Evolutionary conservation across 495 filamentous ascomycete genomes (phyloP).

Genomic region (Margaritispora aquatica): DNA sequence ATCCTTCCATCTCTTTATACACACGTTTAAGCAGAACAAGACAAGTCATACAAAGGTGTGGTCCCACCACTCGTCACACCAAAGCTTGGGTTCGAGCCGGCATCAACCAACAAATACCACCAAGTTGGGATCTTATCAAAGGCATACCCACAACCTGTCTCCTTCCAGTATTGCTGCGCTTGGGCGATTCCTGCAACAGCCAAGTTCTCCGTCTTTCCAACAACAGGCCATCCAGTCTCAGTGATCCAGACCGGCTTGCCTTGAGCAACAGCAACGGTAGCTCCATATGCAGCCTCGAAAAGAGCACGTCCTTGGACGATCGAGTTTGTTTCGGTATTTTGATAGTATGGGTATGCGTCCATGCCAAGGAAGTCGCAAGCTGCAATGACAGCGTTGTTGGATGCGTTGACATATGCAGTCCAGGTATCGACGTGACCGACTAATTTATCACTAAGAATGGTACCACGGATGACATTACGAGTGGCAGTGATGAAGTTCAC

Average conservation of each 20-base stretch:
- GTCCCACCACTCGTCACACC: constrained; percentile 38
- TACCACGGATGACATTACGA: constrained; percentile 48
- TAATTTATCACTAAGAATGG: constrained; percentile 42
- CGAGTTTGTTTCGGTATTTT: constrained; percentile 59
- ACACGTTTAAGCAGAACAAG: constrained; percentile 29
- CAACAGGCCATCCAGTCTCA: constrained; percentile 82
- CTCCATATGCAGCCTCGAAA: constrained; percentile 57
- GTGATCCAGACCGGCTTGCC: constrained; percentile 80
- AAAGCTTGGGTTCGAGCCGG: constrained; percentile 55
- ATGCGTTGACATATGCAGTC: constrained; percentile 70
- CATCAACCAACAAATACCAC: constrained; percentile 71
- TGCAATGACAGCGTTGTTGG: constrained; percentile 62
- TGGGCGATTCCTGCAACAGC: constrained; percentile 59
- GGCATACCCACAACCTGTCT: constrained; percentile 65
- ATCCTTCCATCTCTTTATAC: too few relatives aligned
- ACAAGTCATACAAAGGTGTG: constrained; percentile 56
- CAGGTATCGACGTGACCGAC: constrained; percentile 91
- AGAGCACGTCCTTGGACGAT: constrained; percentile 53
- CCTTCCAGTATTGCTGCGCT: constrained; percentile 70
- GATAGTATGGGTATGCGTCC: constrained; percentile 67
- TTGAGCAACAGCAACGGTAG: constrained; percentile 47
- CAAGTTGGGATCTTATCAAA: constrained; percentile 62
- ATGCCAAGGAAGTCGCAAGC: constrained; percentile 71
- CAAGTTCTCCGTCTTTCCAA: constrained; percentile 49
- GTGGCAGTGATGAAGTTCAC: constrained; percentile 61